Conservation (phyloP, 2,329 filamentous ascomycete species). For the Sporothrix phasma region DNA sequence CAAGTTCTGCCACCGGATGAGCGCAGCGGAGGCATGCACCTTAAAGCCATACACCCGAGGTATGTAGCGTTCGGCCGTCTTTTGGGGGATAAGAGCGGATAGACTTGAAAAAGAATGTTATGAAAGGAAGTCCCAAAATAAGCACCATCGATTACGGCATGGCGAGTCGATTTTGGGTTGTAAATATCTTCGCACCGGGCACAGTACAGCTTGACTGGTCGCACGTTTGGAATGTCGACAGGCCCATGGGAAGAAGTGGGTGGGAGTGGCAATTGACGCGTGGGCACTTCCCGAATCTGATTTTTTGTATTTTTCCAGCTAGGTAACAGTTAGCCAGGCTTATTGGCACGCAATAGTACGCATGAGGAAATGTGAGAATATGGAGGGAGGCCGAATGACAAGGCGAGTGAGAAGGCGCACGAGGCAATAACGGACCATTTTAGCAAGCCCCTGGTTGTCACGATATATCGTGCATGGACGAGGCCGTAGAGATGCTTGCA, state of each 20-base stretch:
- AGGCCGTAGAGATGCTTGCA: conserved; percentile 89
- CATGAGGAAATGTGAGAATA: background rate
- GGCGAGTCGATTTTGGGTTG: conserved; percentile 94
- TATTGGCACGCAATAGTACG: background rate
- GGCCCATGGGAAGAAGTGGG: conserved; percentile 87
- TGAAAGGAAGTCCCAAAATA: conserved; percentile 98
- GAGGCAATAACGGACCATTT: conserved; percentile 57
- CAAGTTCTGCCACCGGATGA: conserved; percentile 83
- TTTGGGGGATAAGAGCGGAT: conserved; percentile 77
- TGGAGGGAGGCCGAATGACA: background rate
- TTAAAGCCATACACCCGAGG: conserved; percentile 90
- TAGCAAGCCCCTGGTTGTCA: conserved; percentile 88
- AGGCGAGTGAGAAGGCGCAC: no score
- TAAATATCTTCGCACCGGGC: conserved; percentile 96
- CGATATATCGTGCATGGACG: conserved; percentile 92
- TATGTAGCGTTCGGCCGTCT: conserved; percentile 76
- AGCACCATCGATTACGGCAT: conserved; percentile 89
- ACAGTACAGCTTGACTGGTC: conserved; percentile 95
- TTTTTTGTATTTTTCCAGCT: conserved; percentile 99
- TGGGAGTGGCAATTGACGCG: conserved; percentile 92
- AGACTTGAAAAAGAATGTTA: conserved; percentile 98
- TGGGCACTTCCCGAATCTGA: conserved; percentile 93
- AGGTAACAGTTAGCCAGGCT: background rate
- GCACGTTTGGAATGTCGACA: conserved; percentile 76
- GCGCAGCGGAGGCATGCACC: conserved; percentile 78